phyloP scores from a whole-genome alignment of 2,329 filamentous ascomycete genomes.

The Cadophora sp. region DNA sequence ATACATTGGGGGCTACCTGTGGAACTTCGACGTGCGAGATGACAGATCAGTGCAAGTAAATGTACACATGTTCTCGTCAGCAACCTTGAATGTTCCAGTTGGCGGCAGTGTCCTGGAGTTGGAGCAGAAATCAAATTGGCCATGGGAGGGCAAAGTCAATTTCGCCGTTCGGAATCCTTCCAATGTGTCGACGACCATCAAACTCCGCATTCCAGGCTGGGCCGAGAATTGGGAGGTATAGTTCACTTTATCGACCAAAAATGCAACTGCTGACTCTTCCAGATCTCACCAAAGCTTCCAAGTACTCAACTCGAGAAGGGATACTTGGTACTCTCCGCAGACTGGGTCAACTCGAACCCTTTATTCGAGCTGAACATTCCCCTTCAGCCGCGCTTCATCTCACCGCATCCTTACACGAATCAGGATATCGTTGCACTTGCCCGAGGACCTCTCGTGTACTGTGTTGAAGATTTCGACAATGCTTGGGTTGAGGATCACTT shows the following conservation, averaged over 20 bases:
- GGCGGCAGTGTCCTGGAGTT: slow-evolving; percentile 48
- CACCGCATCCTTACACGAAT: slow-evolving; percentile 62
- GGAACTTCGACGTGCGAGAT: slow-evolving; percentile 49
- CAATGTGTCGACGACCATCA: slow-evolving; percentile 49
- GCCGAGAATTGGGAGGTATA: slow-evolving; percentile 46
- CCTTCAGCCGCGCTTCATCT: slow-evolving; percentile 55
- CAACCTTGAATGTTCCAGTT: slow-evolving; percentile 50
- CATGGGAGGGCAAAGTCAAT: slow-evolving; percentile 59
- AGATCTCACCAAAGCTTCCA: slow-evolving; percentile 26
- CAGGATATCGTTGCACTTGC: slow-evolving; percentile 60
- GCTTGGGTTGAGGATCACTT: slow-evolving; percentile 62
- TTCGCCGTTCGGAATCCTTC: slow-evolving; percentile 50
- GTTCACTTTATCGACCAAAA: no score
- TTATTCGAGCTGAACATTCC: slow-evolving; percentile 53
- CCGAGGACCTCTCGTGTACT: slow-evolving; percentile 65
- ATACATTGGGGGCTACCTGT: slow-evolving; percentile 62
- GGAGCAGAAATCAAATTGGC: slow-evolving; percentile 60
- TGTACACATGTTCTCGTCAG: slow-evolving; percentile 63
- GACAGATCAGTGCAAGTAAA: slow-evolving; percentile 50
- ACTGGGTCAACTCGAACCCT: slow-evolving; percentile 49
- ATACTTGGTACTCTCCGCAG: slow-evolving; percentile 54
- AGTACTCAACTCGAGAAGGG: slow-evolving; percentile 49
- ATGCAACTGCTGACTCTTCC: slow-evolving; percentile 36
- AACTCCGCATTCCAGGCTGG: slow-evolving; percentile 62
- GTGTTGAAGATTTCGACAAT: slow-evolving; percentile 65